Base-by-base conservation (phyloP, 257 asterid species). In the Nicotiana otophora region DNA sequence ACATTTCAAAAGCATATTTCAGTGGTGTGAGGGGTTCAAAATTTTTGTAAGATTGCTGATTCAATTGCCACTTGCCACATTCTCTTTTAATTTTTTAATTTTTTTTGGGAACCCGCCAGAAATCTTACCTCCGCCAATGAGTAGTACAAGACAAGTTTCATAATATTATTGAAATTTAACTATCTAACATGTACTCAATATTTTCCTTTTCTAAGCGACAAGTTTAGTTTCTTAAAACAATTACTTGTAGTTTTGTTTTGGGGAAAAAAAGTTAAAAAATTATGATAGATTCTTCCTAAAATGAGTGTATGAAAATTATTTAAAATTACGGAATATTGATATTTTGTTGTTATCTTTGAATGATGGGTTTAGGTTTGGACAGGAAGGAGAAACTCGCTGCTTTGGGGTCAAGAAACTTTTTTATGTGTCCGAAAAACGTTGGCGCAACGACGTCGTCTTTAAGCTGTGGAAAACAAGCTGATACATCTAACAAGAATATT, bases 341-440 rank as follows among this genome's bases (percentile, higher is more conserved):
- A 23, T 23, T 23, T 23, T 23, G 26, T 23, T 23, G 26, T 23
- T 23, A 23, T 58, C 11, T 19, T 72, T 72, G 8, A 17, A 30
- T 51, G 2, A 8, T 60, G 61, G 26, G 3, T 67, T 31, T 78
- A 95, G 98, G 98, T 88, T 89, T 95, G 90, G 85, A 86, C 80
- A 86, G 91, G 85, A 84, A 83, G 72, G 97, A 90, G 86, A 93
- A 91, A 84, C 85, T 93, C 78, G 82, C 81, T 51, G 84, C 74
- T 60, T 79, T 93, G 89, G 98, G 97, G 17, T 92, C 98, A 57
- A 90, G 98, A 78, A 95, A 95, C 84, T 93, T 91, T 84, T 95
- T 92, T 62, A 81, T 95, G 20, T 93, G 89, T 86, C 92, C 94
- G 3, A 89, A 75, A 19, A 76, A 58, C 9, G 87, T 82, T 12